Conservation (phyloP, 164 flowering plant genomes). For the Cinnamomum micranthum region DNA sequence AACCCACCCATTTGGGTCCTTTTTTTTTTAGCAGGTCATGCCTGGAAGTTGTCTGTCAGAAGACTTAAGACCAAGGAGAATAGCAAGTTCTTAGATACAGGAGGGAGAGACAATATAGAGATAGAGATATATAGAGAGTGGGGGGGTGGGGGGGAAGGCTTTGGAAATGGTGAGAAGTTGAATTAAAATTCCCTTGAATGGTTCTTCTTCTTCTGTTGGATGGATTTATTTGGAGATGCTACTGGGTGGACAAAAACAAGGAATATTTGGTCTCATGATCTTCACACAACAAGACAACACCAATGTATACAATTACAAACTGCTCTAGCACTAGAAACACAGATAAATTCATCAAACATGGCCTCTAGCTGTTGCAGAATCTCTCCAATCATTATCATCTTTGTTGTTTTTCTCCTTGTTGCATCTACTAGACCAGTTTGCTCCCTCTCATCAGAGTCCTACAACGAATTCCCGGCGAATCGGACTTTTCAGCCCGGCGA, state of each 20-base stretch:
- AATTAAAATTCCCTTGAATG: slow-evolving; percentile 12
- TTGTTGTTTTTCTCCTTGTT: slow-evolving; percentile 56
- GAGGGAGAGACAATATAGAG: neutral
- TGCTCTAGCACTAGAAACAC: slow-evolving; percentile 27
- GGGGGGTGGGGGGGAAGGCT: slow-evolving; percentile 6
- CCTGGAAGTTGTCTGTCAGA: slow-evolving; percentile 36
- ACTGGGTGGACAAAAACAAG: slow-evolving; percentile 30
- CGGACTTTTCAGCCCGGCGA: slow-evolving; percentile 56
- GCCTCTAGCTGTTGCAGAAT: slow-evolving; percentile 40
- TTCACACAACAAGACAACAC: slow-evolving; percentile 48
- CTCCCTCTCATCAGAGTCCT: slow-evolving; percentile 4
- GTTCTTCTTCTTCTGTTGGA: slow-evolving; percentile 23
- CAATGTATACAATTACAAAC: slow-evolving; percentile 41
- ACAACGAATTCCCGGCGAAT: slow-evolving; percentile 5
- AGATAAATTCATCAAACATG: slow-evolving; percentile 33
- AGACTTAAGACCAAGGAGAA: slow-evolving; percentile 25
- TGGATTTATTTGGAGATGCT: slow-evolving; percentile 39
- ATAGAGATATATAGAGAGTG: neutral
- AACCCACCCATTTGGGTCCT: slow-evolving; percentile 15
- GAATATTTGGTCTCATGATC: slow-evolving; percentile 24
- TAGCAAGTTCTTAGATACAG: slow-evolving; percentile 20
- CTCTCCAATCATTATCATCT: slow-evolving; percentile 49
- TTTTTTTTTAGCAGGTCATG: slow-evolving; percentile 32
- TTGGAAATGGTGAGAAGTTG: slow-evolving; percentile 31
- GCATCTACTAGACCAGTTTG: slow-evolving; percentile 31